Evolutionary conservation across 140 eudicot species (phyloP).

Genomic region (Erigeron philadelphicus): DNA sequence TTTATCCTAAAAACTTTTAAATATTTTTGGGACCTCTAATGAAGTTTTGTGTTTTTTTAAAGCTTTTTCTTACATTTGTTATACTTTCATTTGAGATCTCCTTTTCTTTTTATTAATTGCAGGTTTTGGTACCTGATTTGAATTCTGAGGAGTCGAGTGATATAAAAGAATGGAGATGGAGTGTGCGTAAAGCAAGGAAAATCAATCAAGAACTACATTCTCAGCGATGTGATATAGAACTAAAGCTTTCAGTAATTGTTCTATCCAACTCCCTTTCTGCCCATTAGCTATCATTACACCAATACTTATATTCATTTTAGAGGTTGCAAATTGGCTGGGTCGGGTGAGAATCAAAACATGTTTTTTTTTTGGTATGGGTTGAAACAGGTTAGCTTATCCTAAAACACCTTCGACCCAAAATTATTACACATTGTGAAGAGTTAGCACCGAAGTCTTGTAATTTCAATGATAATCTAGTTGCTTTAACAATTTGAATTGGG

Average conservation of each 20-base stretch:
- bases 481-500: no score
- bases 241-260: slow-evolving; percentile 72
- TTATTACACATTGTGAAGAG: no score
- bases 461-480: no score
- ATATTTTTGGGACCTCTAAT: no score
- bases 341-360: background rate
- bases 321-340: no score
- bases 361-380: no score
- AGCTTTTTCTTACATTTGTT: background rate
- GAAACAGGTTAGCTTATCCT: no score
- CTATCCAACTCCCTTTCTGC: background rate
- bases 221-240: slow-evolving; percentile 81
- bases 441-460: no score
- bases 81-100: no score
- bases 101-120: slow-evolving; percentile 13
- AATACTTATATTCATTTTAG: background rate
- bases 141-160: slow-evolving; percentile 53
- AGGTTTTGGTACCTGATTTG: slow-evolving; percentile 75
- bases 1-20: no score
- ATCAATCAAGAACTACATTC: slow-evolving; percentile 81
- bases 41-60: no score
- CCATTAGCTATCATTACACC: background rate
- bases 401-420: no score
- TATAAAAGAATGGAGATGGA: slow-evolving; percentile 69
- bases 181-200: slow-evolving; percentile 73